Base-by-base conservation (phyloP, 495 filamentous ascomycete genomes). In the Thermothielavioides terrestris region DNA sequence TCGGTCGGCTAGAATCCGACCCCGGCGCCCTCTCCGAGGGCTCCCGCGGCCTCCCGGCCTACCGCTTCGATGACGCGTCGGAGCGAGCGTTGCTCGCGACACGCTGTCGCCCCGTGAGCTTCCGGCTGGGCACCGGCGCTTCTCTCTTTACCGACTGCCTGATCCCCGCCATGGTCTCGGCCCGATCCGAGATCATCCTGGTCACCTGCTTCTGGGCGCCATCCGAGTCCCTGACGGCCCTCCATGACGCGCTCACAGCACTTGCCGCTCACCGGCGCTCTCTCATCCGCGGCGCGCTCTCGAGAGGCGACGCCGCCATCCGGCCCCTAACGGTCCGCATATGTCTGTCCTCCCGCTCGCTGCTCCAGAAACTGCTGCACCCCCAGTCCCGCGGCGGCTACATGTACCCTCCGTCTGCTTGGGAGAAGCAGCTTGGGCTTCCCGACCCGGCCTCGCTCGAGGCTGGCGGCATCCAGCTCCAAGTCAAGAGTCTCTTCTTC, bases 191-290 rank as follows among this genome's bases (percentile, higher is more conserved):
- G 55, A 63, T 89, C 25, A 73, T 88, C 38, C 68, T 89, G 37
- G 82, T 86, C 3, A 88, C 85, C 12, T 88, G 85, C 60, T 89
- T 86, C 64, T 89, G 85, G 85, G 79, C 81, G 2, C 59, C 66
- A 2, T 86, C 83, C 1, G 54, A 65, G 4, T 78, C 77, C 1
- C 67, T 81, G 42, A 59, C 63, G 3, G 67, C 68, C 1, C 59
- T 88, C 20, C 59, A 55, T 42, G 60, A 70, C 28, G 63, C 75
- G 12, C 72, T 86, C 0, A 57, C 65, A 25, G 63, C 60, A 21
- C 72, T 85, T 10, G 83, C 82, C 10, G 50, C 50, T 10, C 63
- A 63, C 17, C 65, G 58, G n/a, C 56, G 54, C 14, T 23, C 17
- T 21, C 28, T 53, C 32, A 53, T 61, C 42, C 47, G 51, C 36